Evolutionary conservation across 23 red algal genomes (phyloP).

Genomic region (Gracilaria gracilis): DNA sequence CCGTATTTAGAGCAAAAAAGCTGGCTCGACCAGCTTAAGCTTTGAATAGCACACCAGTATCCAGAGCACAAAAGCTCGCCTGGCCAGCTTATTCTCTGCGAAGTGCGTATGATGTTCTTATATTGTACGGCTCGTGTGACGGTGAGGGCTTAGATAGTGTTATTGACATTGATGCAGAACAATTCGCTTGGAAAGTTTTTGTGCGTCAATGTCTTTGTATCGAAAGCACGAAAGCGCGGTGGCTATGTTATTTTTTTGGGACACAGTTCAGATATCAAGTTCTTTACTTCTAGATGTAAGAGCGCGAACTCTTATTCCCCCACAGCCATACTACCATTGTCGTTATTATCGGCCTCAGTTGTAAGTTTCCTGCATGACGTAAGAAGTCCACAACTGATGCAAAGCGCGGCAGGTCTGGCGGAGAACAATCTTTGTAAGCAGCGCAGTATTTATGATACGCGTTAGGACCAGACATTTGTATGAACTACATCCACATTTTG

Average conservation of each 20-base stretch:
- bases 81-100: no score
- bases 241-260: no score
- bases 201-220: no score
- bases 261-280: no score
- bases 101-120: background rate
- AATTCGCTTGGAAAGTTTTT: background rate
- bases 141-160: background rate
- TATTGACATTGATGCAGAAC: background rate
- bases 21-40: background rate
- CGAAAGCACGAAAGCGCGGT: no score
- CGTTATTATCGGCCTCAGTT: background rate
- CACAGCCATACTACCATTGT: background rate
- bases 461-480: conserved; percentile 38
- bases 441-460: conserved; percentile 51
- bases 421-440: conserved; percentile 46
- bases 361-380: no score
- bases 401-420: background rate
- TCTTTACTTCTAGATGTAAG: no score
- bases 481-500: conserved; percentile 28
- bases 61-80: no score
- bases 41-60: background rate
- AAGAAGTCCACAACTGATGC: no score
- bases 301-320: background rate
- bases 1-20: background rate
- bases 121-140: background rate